These are phyloP conservation scores for Clavaria fumosa DNA, from an alignment of 768 basidiomycete species.

Conservation along the genomic window DNA sequence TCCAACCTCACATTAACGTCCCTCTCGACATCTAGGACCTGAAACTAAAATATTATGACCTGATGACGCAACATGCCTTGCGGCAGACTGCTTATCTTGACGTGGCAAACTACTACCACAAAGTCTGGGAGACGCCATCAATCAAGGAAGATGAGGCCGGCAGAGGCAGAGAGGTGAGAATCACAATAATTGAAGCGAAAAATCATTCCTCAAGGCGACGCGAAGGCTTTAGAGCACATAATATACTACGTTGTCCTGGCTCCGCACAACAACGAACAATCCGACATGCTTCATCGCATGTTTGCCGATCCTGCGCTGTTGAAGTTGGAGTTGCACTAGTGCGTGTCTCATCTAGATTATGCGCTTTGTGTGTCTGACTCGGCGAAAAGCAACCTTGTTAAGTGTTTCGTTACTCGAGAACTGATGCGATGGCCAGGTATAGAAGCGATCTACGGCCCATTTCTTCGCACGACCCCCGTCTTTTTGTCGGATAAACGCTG, in stretches of 20 bases:
- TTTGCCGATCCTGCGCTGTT: constrained; percentile 61
- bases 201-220: constrained; percentile 5
- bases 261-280: constrained; percentile 92
- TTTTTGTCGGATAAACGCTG: constrained; percentile 70
- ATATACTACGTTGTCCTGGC: constrained; percentile 90
- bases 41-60: constrained; percentile 89
- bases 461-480: constrained; percentile 64
- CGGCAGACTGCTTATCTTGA: constrained; percentile 79
- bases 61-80: constrained; percentile 92
- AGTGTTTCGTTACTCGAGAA: constrained; percentile 86
- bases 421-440: constrained; percentile 97
- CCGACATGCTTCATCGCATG: constrained; percentile 87
- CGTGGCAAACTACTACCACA: constrained; percentile 88
- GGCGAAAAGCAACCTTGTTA: constrained; percentile 67
- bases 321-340: constrained; percentile 81
- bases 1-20: no score
- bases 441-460: constrained; percentile 72
- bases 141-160: constrained; percentile 70
- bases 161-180: constrained; percentile 51
- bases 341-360: constrained; percentile 14
- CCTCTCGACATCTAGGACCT: constrained; percentile 45
- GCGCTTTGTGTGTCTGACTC: constrained; percentile 9
- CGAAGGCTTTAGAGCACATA: constrained; percentile 83
- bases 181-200: neutral
- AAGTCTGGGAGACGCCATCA: constrained; percentile 93